phyloP scores from a whole-genome alignment of 768 basidiomycete species.

The Boletellus ananiceps region DNA sequence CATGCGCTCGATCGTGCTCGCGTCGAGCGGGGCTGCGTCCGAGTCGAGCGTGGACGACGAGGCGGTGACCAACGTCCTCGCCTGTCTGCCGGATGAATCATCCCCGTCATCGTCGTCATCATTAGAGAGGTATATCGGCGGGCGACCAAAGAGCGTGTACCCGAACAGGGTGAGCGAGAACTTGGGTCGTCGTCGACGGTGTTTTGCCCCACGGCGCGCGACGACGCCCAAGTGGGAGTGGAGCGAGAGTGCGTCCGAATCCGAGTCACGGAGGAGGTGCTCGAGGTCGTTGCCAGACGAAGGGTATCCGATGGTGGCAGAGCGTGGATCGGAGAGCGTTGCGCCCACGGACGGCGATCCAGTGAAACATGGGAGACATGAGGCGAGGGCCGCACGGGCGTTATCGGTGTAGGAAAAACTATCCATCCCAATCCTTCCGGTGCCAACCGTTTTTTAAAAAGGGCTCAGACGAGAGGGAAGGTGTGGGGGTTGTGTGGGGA shows the following conservation, averaged over 20 bases:
- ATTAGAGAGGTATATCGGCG: slow-evolving; percentile 57
- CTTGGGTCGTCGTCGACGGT: slow-evolving; percentile 30
- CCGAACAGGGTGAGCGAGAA: slow-evolving; percentile 57
- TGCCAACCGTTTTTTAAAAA: neutral
- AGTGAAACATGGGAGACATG: slow-evolving; percentile 57
- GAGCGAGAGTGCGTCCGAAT: slow-evolving; percentile 57
- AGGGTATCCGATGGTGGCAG: slow-evolving; percentile 4
- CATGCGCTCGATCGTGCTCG: slow-evolving; percentile 49
- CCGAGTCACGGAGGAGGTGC: slow-evolving; percentile 46
- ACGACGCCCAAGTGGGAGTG: slow-evolving; percentile 55
- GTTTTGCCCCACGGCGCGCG: slow-evolving; percentile 29
- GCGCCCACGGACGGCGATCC: slow-evolving; percentile 26
- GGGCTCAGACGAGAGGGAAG: neutral
- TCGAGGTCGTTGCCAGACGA: slow-evolving; percentile 40
- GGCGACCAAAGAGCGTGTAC: slow-evolving; percentile 61
- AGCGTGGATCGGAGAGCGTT: slow-evolving; percentile 25
- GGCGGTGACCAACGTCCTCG: slow-evolving; percentile 20
- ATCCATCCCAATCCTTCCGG: slow-evolving; percentile 30
- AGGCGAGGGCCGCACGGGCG: slow-evolving; percentile 50
- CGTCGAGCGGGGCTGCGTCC: slow-evolving; percentile 63
- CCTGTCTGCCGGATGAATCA: slow-evolving; percentile 16
- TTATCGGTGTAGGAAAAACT: slow-evolving; percentile 60
- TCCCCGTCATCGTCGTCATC: slow-evolving; percentile 42
- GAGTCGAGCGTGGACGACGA: slow-evolving; percentile 56
- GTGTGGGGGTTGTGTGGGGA: neutral